These are phyloP conservation scores for Lactifluus hygrophoroides DNA, from an alignment of 768 basidiomycete genomes.

Conservation along the genomic window DNA sequence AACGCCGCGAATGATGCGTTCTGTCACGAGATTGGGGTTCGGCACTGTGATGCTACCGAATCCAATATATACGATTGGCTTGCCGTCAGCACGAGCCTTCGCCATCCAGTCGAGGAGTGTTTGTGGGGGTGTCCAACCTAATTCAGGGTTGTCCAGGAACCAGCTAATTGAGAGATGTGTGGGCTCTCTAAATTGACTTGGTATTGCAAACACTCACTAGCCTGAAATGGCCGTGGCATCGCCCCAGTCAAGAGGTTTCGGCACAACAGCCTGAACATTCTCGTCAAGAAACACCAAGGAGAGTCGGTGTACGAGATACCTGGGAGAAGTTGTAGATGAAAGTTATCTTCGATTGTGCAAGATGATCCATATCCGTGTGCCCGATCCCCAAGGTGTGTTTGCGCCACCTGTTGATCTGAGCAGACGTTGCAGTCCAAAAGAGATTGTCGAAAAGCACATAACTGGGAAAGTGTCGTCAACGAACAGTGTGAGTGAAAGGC, in stretches of 20 bases:
- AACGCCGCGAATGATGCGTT: conserved; percentile 50
- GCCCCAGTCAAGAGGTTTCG: conserved; percentile 61
- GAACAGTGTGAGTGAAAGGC: background rate
- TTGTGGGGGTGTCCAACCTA: conserved; percentile 45
- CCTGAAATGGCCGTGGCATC: conserved; percentile 47
- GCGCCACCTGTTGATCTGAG: conserved; percentile 60
- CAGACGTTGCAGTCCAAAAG: conserved; percentile 57
- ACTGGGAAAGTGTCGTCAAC: conserved; percentile 22
- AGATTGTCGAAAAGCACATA: conserved; percentile 60
- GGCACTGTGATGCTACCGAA: conserved; percentile 66
- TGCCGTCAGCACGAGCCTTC: conserved; percentile 44
- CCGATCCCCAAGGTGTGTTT: conserved; percentile 39
- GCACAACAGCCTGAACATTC: conserved; percentile 42
- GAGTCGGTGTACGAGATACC: conserved; percentile 22
- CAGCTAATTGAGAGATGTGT: conserved; percentile 35
- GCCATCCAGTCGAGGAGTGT: conserved; percentile 46
- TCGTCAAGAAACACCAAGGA: background rate
- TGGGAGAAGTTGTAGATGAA: conserved; percentile 62
- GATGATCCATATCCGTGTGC: conserved; percentile 50
- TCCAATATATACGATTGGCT: conserved; percentile 62
- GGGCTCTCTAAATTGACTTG: background rate
- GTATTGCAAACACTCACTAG: conserved; percentile 33
- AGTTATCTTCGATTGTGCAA: conserved; percentile 48
- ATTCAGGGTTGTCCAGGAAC: conserved; percentile 57
- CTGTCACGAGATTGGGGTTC: conserved; percentile 43